phyloP scores from a whole-genome alignment of 2,329 filamentous ascomycete genomes.

The Sporothrix phasma region DNA sequence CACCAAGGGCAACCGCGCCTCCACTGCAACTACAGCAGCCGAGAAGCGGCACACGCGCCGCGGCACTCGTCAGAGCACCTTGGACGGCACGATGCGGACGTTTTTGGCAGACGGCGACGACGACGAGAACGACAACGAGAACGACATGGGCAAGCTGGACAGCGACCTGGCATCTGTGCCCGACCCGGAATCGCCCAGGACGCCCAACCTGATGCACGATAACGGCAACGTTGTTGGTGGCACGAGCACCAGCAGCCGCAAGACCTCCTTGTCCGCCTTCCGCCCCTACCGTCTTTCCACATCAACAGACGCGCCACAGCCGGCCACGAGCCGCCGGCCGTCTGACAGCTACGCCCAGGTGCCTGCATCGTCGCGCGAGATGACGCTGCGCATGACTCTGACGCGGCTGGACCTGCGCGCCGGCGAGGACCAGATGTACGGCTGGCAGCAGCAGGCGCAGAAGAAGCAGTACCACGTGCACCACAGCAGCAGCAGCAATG shows the following conservation, averaged over 20 bases:
- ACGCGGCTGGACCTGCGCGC: slow-evolving; percentile 79
- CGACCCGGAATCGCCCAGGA: slow-evolving; percentile 51
- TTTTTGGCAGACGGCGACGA: slow-evolving; percentile 14
- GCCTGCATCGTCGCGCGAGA: slow-evolving; percentile 60
- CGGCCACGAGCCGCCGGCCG: slow-evolving; percentile 24
- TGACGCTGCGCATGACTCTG: slow-evolving; percentile 93
- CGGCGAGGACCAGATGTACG: slow-evolving; percentile 61
- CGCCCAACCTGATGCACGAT: slow-evolving; percentile 40
- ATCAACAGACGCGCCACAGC: background rate
- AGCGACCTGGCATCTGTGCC: slow-evolving; percentile 45
- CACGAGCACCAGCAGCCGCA: background rate
- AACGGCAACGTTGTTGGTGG: background rate
- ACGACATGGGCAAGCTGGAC: slow-evolving; percentile 42
- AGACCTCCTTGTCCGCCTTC: background rate
- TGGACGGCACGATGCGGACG: background rate
- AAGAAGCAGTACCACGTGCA: slow-evolving; percentile 27
- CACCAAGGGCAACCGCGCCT: background rate
- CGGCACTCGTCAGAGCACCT: background rate
- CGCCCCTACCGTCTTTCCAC: slow-evolving; percentile 18
- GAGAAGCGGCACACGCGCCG: background rate
- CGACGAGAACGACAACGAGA: slow-evolving; percentile 17
- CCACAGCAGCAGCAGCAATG: slow-evolving; percentile 15
- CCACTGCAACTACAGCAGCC: background rate
- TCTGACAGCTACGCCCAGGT: slow-evolving; percentile 38
- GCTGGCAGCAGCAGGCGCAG: slow-evolving; percentile 44